These are phyloP conservation scores for Excoecaria cochinchinensis DNA, from an alignment of 345 rosid genomes.

Conservation along the genomic window DNA sequence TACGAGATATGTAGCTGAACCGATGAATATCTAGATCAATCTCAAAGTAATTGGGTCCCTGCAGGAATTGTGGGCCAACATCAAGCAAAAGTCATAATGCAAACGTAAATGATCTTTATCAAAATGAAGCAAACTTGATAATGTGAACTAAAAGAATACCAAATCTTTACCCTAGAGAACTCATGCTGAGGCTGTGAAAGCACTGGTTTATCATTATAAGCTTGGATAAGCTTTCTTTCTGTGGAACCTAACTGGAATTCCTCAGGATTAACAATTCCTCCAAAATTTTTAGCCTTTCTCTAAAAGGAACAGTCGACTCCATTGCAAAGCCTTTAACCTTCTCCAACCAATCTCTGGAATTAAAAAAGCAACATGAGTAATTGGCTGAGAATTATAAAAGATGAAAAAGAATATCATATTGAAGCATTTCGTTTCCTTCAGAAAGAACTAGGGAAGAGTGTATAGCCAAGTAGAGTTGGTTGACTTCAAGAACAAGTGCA, in stretches of 20 bases:
- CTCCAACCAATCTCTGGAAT: slow-evolving; percentile 65
- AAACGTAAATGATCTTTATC: neutral
- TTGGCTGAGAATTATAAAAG: neutral
- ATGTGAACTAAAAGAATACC: neutral
- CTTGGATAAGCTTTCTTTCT: slow-evolving; percentile 69
- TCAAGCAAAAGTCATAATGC: neutral
- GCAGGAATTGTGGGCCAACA: slow-evolving; percentile 6
- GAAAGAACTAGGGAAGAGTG: neutral
- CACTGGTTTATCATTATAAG: slow-evolving; percentile 73
- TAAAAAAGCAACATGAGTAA: slow-evolving; percentile 9
- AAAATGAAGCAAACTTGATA: neutral
- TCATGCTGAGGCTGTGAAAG: slow-evolving; percentile 86
- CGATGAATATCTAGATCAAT: slow-evolving; percentile 80
- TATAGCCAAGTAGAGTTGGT: too few relatives aligned
- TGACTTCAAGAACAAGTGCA: neutral
- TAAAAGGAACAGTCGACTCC: slow-evolving; percentile 57
- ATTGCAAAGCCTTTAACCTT: slow-evolving; percentile 64
- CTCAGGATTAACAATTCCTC: slow-evolving; percentile 70
- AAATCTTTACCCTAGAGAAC: slow-evolving; percentile 54
- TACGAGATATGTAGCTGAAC: slow-evolving; percentile 83
- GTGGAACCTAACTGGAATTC: slow-evolving; percentile 64
- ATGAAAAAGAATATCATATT: neutral
- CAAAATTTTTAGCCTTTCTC: slow-evolving; percentile 80
- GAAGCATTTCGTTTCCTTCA: neutral
- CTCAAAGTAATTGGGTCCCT: slow-evolving; percentile 84